Evolutionary conservation across 441 rosid genomes (phyloP).

Genomic region (Manihot esculenta): DNA sequence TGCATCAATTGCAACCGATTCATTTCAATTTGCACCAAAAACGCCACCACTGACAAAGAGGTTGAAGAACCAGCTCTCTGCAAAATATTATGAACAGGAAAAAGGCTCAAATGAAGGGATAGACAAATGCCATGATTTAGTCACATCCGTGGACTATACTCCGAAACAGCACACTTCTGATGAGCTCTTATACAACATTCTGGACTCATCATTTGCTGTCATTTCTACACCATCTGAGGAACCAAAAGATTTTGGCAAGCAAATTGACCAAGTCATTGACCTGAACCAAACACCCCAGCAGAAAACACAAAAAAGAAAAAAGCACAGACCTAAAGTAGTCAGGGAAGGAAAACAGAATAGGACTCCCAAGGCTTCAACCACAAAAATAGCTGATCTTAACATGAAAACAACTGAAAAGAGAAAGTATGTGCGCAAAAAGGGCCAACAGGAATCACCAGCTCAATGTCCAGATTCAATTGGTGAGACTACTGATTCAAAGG

Average conservation of each 20-base stretch:
- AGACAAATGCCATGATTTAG: constrained; percentile 31
- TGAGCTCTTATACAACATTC: constrained; percentile 40
- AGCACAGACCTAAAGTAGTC: constrained; percentile 86
- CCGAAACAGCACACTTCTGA: constrained; percentile 24
- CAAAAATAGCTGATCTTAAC: constrained; percentile 4
- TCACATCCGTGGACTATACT: constrained; percentile 22
- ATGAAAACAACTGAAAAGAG: constrained; percentile 49
- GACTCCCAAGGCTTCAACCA: constrained; percentile 38
- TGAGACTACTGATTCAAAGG: constrained; percentile 27
- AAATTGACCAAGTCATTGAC: constrained; percentile 46
- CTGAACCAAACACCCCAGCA: constrained; percentile 76
- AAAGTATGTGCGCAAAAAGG: constrained; percentile 57
- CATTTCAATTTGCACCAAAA: constrained; percentile 37
- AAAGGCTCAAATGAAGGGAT: constrained; percentile 32
- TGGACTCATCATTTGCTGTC: constrained; percentile 44
- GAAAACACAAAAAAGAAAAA: constrained; percentile 65
- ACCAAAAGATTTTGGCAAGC: constrained; percentile 32
- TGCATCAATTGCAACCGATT: constrained; percentile 29
- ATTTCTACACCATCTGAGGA: constrained; percentile 36
- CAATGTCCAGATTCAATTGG: constrained; percentile 33
- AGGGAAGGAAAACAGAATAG: constrained; percentile 64
- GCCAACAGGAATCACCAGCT: constrained; percentile 41
- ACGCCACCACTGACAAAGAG: constrained; percentile 35
- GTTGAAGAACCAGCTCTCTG: constrained; percentile 27
- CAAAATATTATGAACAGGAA: constrained; percentile 2